Percentiles rank a stretch among this genome's conserved stretches.
Conservation (phyloP, 148 eudicot species). For the Vaccinium macrocarpon region DNA sequence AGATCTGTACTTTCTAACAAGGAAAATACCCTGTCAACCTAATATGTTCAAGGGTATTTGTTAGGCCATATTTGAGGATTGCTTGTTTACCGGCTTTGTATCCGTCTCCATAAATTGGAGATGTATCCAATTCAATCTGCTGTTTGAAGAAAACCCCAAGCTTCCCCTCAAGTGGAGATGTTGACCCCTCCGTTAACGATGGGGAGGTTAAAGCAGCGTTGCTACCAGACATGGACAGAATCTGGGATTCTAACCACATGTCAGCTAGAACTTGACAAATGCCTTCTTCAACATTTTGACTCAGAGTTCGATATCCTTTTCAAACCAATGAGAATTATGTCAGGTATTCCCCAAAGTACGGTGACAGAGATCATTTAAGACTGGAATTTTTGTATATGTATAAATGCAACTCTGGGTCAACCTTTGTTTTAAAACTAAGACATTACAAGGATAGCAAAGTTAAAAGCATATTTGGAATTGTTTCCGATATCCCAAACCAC, state of each 20-base stretch:
- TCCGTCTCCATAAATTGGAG: slow-evolving; percentile 90
- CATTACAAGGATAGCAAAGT: too few species aligned
- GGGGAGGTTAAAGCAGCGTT: slow-evolving; percentile 36
- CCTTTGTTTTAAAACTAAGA: too few species aligned
- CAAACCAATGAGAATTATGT: neutral
- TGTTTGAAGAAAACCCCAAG: slow-evolving; percentile 83
- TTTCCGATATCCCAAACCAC: too few species aligned
- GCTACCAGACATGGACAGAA: slow-evolving; percentile 57
- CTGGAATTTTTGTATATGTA: neutral
- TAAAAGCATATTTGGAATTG: too few species aligned
- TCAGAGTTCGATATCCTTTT: slow-evolving; percentile 62
- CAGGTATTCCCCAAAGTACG: neutral
- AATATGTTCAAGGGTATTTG: slow-evolving; percentile 85
- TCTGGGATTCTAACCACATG: slow-evolving; percentile 94
- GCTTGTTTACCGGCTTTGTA: slow-evolving; percentile 85
- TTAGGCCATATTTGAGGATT: slow-evolving; percentile 76
- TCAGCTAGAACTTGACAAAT: slow-evolving; percentile 93
- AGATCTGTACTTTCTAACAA: slow-evolving; percentile 23
- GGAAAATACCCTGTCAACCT: slow-evolving; percentile 77
- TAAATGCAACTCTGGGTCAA: neutral
- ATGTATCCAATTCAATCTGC: slow-evolving; percentile 86
- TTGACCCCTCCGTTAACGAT: slow-evolving; percentile 54
- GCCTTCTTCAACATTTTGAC: slow-evolving; percentile 87
- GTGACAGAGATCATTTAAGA: neutral
- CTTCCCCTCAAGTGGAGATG: slow-evolving; percentile 83